Percentiles rank a stretch among this genome's conserved stretches.
These are phyloP conservation scores for Moricandia arvensis DNA, from an alignment of 345 rosid genomes.

Conservation along the genomic window DNA sequence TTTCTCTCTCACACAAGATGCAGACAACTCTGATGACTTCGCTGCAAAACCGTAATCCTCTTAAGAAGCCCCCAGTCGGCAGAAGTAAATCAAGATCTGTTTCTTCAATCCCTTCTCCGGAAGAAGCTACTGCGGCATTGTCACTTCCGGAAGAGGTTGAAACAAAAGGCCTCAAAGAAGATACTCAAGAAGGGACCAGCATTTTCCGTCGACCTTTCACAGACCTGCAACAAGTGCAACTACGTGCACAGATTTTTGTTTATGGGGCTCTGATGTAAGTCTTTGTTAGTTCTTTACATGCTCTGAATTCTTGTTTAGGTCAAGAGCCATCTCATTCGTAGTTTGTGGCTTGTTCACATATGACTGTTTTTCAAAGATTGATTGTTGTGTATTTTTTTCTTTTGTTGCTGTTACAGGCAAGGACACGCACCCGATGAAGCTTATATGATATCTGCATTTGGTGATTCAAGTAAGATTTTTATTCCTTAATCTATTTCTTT, in stretches of 20 bases:
- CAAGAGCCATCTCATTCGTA: neutral
- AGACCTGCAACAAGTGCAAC: conserved; percentile 95
- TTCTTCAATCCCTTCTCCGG: too few species aligned
- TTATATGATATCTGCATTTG: conserved; percentile 95
- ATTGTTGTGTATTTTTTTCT: neutral
- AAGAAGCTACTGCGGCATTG: too few species aligned
- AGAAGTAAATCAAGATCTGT: too few species aligned
- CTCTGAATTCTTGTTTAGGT: conserved; percentile 17
- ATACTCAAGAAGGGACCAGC: too few species aligned
- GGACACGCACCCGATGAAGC: conserved; percentile 93
- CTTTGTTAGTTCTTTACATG: conserved; percentile 8
- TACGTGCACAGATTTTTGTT: conserved; percentile 98
- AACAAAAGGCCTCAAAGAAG: too few species aligned
- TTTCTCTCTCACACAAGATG: too few species aligned
- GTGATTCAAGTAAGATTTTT: conserved; percentile 69
- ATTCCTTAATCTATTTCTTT: conserved; percentile 16
- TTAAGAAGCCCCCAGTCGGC: too few species aligned
- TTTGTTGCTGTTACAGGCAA: conserved; percentile 58
- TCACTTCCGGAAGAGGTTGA: too few species aligned
- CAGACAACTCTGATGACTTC: too few species aligned
- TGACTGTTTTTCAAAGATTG: conserved; percentile 10
- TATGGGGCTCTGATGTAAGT: conserved; percentile 96
- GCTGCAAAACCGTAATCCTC: too few species aligned
- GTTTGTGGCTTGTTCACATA: neutral
- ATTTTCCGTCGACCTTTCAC: conserved; percentile 88